Evolutionary conservation across 2,329 filamentous ascomycete species (phyloP).

Genomic region (Pestalotiopsis fici): DNA sequence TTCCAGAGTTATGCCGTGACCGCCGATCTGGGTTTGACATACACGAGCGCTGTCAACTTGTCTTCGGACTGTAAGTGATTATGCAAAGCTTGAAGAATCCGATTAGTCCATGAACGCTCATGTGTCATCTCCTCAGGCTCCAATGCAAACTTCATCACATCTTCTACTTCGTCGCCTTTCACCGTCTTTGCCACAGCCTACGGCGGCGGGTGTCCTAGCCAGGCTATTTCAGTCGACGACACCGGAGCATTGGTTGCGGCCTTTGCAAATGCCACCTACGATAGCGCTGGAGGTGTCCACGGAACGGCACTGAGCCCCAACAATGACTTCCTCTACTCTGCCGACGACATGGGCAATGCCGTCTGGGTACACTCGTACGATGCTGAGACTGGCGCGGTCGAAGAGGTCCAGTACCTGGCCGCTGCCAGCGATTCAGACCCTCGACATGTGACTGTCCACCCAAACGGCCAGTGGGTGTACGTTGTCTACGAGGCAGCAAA

Average conservation of each 20-base stretch:
- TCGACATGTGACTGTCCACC: conserved; percentile 27
- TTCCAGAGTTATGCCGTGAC: conserved; percentile 20
- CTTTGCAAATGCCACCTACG: conserved; percentile 19
- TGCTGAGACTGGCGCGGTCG: conserved; percentile 16
- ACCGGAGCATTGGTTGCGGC: conserved; percentile 14
- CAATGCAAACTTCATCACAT: conserved; percentile 19
- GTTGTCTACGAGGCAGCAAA: conserved; percentile 27
- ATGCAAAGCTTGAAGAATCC: not conserved
- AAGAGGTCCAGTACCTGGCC: conserved; percentile 18
- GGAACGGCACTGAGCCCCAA: conserved; percentile 22
- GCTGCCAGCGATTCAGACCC: conserved; percentile 23
- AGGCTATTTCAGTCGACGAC: conserved; percentile 22
- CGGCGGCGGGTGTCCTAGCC: conserved; percentile 17
- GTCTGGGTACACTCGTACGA: conserved; percentile 29
- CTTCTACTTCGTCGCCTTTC: conserved; percentile 15
- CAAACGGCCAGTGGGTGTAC: conserved; percentile 26
- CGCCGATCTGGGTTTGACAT: conserved; percentile 14
- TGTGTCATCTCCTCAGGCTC: not conserved
- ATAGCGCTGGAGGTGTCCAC: conserved; percentile 23
- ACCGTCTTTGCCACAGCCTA: conserved; percentile 23
- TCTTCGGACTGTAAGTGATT: conserved; percentile 12
- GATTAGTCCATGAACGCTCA: not conserved
- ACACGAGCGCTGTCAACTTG: conserved; percentile 15
- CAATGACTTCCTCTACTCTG: conserved; percentile 28
- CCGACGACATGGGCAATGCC: conserved; percentile 30